A percentile compares a stretch with the other conserved stretches of the same genome.
Evolutionary conservation across 2,329 filamentous ascomycete genomes (phyloP).

Genomic region (Talaromyces atroroseus): DNA sequence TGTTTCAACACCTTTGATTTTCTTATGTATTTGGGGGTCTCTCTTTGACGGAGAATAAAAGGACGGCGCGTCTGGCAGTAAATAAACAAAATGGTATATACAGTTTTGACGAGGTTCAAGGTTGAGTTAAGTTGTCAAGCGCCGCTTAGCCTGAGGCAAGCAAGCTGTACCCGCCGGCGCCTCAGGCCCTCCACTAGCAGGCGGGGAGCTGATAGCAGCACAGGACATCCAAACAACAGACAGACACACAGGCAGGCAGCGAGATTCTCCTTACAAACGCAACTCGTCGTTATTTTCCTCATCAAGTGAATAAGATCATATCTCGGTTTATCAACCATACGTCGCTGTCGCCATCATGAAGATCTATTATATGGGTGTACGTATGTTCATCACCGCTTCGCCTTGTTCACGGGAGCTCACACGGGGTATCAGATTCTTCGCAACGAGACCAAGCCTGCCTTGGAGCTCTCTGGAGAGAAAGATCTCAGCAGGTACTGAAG

Average conservation of each 20-base stretch:
- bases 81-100: neutral
- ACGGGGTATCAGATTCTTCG: constrained; percentile 61
- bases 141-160: constrained; percentile 1
- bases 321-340: neutral
- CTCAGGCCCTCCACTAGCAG: neutral
- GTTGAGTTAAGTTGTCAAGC: constrained; percentile 3
- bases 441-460: constrained; percentile 68
- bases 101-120: neutral
- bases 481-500: constrained; percentile 53
- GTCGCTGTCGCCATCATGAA: constrained; percentile 59
- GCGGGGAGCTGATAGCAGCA: neutral
- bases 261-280: neutral
- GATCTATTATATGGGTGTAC: constrained; percentile 80
- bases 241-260: constrained; percentile 1
- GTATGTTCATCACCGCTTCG: constrained; percentile 37
- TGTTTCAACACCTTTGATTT: neutral
- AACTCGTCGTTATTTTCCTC: neutral
- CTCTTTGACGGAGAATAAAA: neutral
- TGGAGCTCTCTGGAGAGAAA: constrained; percentile 71
- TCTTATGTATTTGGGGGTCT: neutral
- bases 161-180: neutral
- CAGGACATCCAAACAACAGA: neutral
- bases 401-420: neutral
- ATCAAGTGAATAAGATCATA: neutral
- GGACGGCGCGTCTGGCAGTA: neutral